Percentiles rank a stretch among this genome's conserved stretches.
These are phyloP conservation scores for Aspergillus novoparasiticus DNA, from an alignment of 2,329 filamentous ascomycete genomes.

Conservation along the genomic window DNA sequence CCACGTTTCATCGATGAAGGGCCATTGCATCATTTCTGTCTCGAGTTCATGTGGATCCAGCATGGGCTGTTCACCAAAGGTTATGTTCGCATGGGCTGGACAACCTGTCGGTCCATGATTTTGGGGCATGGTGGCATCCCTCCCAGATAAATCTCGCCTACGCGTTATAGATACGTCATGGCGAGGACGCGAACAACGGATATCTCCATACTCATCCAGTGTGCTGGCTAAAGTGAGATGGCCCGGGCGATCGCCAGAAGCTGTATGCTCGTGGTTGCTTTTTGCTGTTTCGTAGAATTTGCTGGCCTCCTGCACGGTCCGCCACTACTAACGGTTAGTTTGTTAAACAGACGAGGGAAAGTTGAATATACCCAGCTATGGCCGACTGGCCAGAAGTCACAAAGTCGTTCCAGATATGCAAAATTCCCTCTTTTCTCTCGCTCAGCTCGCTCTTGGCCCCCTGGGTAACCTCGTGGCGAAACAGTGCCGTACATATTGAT, in stretches of 20 bases:
- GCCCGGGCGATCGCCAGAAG: constrained; percentile 26
- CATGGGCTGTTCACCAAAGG: constrained; percentile 8
- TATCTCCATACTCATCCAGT: constrained; percentile 42
- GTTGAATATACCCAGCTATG: constrained; percentile 33
- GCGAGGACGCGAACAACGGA: constrained; percentile 31
- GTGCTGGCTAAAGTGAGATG: constrained; percentile 36
- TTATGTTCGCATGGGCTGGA: not conserved
- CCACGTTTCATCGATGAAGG: constrained; percentile 41
- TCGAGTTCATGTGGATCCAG: constrained; percentile 31
- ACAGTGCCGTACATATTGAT: constrained; percentile 44
- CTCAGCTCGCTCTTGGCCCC: constrained; percentile 33
- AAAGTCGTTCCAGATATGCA: constrained; percentile 35
- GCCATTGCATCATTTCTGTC: constrained; percentile 41
- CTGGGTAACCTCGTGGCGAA: constrained; percentile 35
- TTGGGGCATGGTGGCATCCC: constrained; percentile 1
- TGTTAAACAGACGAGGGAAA: rapidly evolving
- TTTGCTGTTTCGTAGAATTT: constrained; percentile 38
- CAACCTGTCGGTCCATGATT: not conserved
- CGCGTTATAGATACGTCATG: constrained; percentile 17
- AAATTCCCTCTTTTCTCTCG: constrained; percentile 36
- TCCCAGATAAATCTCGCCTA: not conserved
- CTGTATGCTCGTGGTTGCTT: constrained; percentile 26
- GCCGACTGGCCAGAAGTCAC: constrained; percentile 38
- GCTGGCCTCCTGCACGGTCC: constrained; percentile 39
- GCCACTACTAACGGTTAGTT: constrained; percentile 30